Evolutionary conservation across 805 yeast genomes (phyloP), one percentile per base, ranked within the genome.

Genomic region (Metschnikowia baotianmanensis): DNA sequence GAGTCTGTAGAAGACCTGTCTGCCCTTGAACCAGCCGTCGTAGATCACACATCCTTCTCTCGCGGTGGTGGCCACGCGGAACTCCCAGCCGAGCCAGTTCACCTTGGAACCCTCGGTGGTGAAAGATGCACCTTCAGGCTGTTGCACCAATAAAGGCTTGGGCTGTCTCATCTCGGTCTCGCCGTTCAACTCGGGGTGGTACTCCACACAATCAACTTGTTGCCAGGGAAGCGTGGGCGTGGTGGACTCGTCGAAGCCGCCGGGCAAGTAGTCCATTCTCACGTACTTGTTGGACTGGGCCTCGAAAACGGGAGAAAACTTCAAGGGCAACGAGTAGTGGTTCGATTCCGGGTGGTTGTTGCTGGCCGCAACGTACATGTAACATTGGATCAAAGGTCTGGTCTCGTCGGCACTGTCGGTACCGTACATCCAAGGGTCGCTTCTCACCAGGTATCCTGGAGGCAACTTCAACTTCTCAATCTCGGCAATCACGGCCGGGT

Each of bases 111-210:
- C 83, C 15, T 73, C 72, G 34, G 79, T 65, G 17, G 72, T 55
- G 69, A 82, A 85, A 2, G 87, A 80, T 10, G 89, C 79, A 48
- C 95, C 95, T 52, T 86, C 91, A 36, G 93, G 91, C 65, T 86
- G 93, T 18, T 56, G 40, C 35, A 83, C 74, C 48, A 81, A 63
- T 58, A 84, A 74, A 30, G 93, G 93, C 62, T 83, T 84, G 49
- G 83, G 69, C 19, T 72, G 78, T 64, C 87, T 76, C 23, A 61
- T 43, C 26, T 60, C 44, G 11, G 61, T 52, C 55, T 75, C 80
- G 33, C 80, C 82, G 47, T 74, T 74, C 54, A 83, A 69, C 40
- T 81, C 87, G 36, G 89, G 85, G 58, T 82, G 84, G 65, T 84
- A 84, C 62, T 84, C 90, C 39, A 79, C 82, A 40, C 77, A 69